phyloP scores from a whole-genome alignment of 1,139 yeast genomes.

The Scheffersomyces segobiensis region DNA sequence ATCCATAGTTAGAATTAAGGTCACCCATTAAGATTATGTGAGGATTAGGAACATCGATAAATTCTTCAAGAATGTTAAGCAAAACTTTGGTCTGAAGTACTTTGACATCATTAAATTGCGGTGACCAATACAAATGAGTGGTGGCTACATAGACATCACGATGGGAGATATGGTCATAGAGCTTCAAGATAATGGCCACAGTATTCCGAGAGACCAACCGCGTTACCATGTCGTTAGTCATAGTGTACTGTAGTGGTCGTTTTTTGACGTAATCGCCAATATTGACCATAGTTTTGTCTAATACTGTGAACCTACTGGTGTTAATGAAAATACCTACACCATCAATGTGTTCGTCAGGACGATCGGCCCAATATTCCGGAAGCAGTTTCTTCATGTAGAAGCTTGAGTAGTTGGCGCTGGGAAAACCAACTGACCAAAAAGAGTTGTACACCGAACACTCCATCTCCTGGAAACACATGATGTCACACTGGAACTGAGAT shows the following conservation, averaged over 20 bases:
- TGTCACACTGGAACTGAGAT: constrained; percentile 45
- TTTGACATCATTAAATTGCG: constrained; percentile 53
- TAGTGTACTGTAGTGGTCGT: constrained; percentile 29
- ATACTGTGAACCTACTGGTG: constrained; percentile 41
- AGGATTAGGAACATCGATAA: constrained; percentile 17
- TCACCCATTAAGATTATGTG: constrained; percentile 47
- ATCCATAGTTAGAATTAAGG: constrained; percentile 51
- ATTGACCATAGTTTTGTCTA: constrained; percentile 42
- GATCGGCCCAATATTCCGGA: constrained; percentile 51
- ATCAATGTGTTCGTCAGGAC: constrained; percentile 47
- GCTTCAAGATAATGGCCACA: constrained; percentile 50
- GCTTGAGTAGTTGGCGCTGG: constrained; percentile 39
- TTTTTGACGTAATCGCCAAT: constrained; percentile 36
- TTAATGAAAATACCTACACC: constrained; percentile 59
- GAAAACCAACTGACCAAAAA: constrained; percentile 39
- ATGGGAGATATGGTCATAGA: constrained; percentile 41
- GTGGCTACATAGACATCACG: constrained; percentile 48
- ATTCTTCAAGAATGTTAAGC: constrained; percentile 27
- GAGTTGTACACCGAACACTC: constrained; percentile 46
- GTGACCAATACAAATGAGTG: constrained; percentile 63
- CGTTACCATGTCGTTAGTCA: constrained; percentile 34
- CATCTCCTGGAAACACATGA: constrained; percentile 65
- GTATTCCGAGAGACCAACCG: constrained; percentile 53
- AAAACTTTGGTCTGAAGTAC: constrained; percentile 53
- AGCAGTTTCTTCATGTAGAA: constrained; percentile 48